Conservation (phyloP, 768 basidiomycete species). For the Russula sp. region DNA sequence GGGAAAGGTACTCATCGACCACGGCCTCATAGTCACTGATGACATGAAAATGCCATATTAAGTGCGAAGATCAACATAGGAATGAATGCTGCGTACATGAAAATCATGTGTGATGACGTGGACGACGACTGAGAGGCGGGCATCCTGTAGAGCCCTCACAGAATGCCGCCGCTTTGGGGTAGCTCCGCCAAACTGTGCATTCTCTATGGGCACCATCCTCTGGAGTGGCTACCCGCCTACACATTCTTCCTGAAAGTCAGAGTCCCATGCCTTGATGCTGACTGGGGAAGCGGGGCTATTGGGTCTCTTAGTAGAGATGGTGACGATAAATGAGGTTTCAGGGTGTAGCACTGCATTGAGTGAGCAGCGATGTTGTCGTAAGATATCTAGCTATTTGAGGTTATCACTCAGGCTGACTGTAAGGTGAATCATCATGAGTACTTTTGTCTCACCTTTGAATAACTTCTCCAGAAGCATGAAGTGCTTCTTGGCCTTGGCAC, state of each 20-base stretch:
- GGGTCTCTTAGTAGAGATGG: not conserved
- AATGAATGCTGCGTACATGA: constrained; percentile 4
- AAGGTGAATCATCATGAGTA: no score
- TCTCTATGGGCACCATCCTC: constrained; percentile 18
- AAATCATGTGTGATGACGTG: constrained; percentile 16
- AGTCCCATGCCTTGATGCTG: not conserved
- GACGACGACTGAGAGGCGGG: constrained; percentile 12
- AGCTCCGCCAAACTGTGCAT: not conserved
- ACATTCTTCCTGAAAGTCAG: not conserved
- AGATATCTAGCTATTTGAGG: not conserved
- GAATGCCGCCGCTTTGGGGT: not conserved
- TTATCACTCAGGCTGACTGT: not conserved
- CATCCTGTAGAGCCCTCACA: constrained; percentile 6
- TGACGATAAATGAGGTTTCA: not conserved
- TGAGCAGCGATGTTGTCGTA: no score
- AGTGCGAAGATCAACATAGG: not conserved
- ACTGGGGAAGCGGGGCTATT: not conserved
- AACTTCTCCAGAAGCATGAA: not conserved
- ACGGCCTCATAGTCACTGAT: constrained; percentile 17
- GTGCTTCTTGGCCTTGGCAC: constrained; percentile 6
- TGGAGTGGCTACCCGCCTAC: constrained; percentile 16
- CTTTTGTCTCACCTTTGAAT: not conserved
- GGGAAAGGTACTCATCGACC: constrained; percentile 19
- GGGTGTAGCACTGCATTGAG: no score
- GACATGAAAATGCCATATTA: not conserved